Evolutionary conservation across 1,284 basidiomycete species (phyloP).

Genomic region (Puccinia horiana): DNA sequence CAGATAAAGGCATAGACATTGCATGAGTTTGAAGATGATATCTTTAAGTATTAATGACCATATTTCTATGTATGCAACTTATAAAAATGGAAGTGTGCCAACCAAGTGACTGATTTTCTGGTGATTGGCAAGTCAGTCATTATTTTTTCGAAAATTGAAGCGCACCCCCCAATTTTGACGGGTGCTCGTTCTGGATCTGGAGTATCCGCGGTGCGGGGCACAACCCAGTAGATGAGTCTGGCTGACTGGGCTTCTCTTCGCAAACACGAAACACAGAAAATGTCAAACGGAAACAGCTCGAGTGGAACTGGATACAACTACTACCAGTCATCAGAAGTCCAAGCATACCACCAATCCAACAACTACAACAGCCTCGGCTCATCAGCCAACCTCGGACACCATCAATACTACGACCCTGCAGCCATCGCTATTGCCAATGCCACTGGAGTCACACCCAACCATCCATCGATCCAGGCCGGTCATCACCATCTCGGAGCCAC

Average conservation of each 20-base stretch:
- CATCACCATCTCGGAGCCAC: constrained; percentile 1
- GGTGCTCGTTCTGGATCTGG: not conserved
- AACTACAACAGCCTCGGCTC: not conserved
- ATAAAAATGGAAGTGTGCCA: too few species aligned
- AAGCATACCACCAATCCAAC: not conserved
- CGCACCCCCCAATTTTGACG: too few species aligned
- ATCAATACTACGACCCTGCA: constrained; percentile 42
- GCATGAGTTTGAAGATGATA: too few species aligned
- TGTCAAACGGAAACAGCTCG: constrained; percentile 16
- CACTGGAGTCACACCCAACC: constrained; percentile 23
- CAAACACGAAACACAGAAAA: not conserved
- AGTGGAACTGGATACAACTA: not conserved
- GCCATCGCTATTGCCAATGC: constrained; percentile 34
- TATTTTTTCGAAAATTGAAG: too few species aligned
- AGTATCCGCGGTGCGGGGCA: too few species aligned
- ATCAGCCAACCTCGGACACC: not conserved
- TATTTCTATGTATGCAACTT: too few species aligned
- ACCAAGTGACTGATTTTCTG: too few species aligned
- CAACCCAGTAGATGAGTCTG: too few species aligned
- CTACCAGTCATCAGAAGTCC: constrained; percentile 9
- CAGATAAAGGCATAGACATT: too few species aligned
- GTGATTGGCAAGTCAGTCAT: too few species aligned
- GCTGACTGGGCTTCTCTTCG: not conserved
- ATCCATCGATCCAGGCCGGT: not conserved
- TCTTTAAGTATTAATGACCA: too few species aligned